Evolutionary conservation across 257 asterid species (phyloP).

Genomic region (Primulina eburnea): DNA sequence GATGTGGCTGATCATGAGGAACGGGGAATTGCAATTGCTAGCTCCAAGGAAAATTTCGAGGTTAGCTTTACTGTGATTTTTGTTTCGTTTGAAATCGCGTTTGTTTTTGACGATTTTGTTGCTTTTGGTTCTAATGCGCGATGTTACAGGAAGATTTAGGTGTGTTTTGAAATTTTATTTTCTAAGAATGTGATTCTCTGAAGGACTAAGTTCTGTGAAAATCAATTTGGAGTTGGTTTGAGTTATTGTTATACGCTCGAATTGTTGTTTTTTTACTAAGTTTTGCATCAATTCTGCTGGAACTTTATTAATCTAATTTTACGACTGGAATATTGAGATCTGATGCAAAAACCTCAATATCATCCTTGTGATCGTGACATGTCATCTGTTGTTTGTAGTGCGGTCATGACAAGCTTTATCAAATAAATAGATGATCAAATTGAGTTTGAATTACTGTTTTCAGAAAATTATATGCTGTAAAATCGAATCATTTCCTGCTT

Average conservation of each 20-base stretch:
- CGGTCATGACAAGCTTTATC: slow-evolving; percentile 20
- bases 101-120: neutral
- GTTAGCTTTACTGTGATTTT: slow-evolving; percentile 6
- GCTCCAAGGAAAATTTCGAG: slow-evolving; percentile 24
- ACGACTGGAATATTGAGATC: slow-evolving; percentile 13
- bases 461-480: slow-evolving; percentile 16
- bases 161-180: slow-evolving; percentile 2
- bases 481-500: neutral
- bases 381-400: slow-evolving; percentile 18
- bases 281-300: slow-evolving; percentile 10
- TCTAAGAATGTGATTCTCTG: slow-evolving; percentile 9
- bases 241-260: slow-evolving; percentile 6
- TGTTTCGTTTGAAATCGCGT: neutral
- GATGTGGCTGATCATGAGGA: slow-evolving; percentile 29
- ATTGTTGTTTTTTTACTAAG: slow-evolving; percentile 2
- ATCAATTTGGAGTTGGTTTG: slow-evolving; percentile 16
- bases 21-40: slow-evolving; percentile 21
- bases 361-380: slow-evolving; percentile 14
- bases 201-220: neutral
- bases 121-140: neutral
- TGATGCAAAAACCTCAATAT: slow-evolving; percentile 16
- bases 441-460: slow-evolving; percentile 16
- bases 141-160: neutral
- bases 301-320: slow-evolving; percentile 5
- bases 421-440: slow-evolving; percentile 4